Percentiles rank a stretch among this genome's conserved stretches.
phyloP scores from a whole-genome alignment of 2,329 filamentous ascomycete species.

The Eurotiales sp. region DNA sequence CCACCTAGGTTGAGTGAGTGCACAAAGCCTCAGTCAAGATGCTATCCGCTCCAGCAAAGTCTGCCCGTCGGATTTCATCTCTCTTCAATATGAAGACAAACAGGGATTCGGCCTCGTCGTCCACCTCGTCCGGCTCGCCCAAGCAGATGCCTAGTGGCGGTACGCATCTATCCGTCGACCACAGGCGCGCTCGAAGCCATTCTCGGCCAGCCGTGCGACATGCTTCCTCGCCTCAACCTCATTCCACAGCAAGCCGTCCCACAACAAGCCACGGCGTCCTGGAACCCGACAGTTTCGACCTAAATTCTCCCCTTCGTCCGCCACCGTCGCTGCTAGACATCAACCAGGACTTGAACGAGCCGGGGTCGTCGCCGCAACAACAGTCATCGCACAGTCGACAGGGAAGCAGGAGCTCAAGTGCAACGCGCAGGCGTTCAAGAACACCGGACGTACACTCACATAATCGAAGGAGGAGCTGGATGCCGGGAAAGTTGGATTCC shows the following conservation, averaged over 20 bases:
- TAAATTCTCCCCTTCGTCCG: constrained; percentile 31
- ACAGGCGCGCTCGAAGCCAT: constrained; percentile 23
- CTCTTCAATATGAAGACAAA: constrained; percentile 39
- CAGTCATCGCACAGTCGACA: constrained; percentile 33
- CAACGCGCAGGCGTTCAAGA: constrained; percentile 20
- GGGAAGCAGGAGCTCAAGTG: constrained; percentile 28
- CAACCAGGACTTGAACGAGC: constrained; percentile 34
- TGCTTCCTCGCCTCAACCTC: constrained; percentile 30
- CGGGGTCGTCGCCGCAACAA: constrained; percentile 21
- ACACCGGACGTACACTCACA: constrained; percentile 22
- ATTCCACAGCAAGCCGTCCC: constrained; percentile 26
- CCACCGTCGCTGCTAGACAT: constrained; percentile 38
- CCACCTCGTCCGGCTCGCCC: constrained; percentile 27
- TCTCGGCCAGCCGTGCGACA: constrained; percentile 30
- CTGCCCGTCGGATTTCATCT: constrained; percentile 44
- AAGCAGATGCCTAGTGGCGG: constrained; percentile 18
- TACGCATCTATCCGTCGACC: constrained; percentile 17
- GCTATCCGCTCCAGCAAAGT: constrained; percentile 41
- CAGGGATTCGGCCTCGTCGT: constrained; percentile 27
- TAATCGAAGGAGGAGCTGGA: constrained; percentile 42
- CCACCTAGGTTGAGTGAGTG: background rate
- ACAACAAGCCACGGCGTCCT: constrained; percentile 22
- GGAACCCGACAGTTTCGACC: constrained; percentile 23
- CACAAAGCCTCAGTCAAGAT: constrained; percentile 21
- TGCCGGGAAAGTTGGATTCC: constrained; percentile 33